Conservation (phyloP, 164 flowering plant species). For the Vitis riparia region DNA sequence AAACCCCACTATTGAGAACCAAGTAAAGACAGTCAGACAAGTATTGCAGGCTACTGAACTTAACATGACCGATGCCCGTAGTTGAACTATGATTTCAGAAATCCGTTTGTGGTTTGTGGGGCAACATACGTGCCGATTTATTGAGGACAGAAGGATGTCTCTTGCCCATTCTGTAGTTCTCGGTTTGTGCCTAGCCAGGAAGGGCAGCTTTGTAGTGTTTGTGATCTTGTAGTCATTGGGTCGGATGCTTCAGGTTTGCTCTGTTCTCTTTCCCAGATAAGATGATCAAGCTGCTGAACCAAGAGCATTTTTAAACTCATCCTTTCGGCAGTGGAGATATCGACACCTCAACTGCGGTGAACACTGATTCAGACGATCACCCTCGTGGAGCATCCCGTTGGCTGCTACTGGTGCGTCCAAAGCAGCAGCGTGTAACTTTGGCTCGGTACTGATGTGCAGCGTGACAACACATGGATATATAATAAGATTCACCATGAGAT, state of each 20-base stretch:
- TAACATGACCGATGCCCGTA: conserved; percentile 46
- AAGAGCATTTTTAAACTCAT: too few relatives aligned
- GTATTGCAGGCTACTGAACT: conserved; percentile 53
- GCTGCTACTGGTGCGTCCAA: too few relatives aligned
- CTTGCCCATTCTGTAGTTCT: conserved; percentile 72
- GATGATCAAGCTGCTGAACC: conserved; percentile 34
- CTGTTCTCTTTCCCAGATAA: conserved; percentile 69
- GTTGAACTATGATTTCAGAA: conserved; percentile 76
- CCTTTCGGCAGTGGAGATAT: too few relatives aligned
- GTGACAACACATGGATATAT: too few relatives aligned
- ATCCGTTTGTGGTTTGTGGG: conserved; percentile 83
- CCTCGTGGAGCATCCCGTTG: too few relatives aligned
- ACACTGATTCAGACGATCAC: too few relatives aligned
- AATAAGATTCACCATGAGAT: too few relatives aligned
- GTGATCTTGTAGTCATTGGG: conserved; percentile 77
- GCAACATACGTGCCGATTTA: conserved; percentile 79
- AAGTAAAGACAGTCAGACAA: conserved; percentile 63
- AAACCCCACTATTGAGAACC: conserved; percentile 61
- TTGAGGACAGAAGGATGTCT: conserved; percentile 71
- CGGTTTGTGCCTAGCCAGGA: conserved; percentile 65
- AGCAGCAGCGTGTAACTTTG: too few relatives aligned
- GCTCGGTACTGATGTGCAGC: too few relatives aligned
- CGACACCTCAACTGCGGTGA: too few relatives aligned
- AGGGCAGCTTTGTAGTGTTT: conserved; percentile 66
- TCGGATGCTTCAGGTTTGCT: conserved; percentile 81